Evolutionary conservation across 2,329 filamentous ascomycete species (phyloP), one percentile per base, ranked within the genome.

Genomic region (Colletotrichum tofieldiae): DNA sequence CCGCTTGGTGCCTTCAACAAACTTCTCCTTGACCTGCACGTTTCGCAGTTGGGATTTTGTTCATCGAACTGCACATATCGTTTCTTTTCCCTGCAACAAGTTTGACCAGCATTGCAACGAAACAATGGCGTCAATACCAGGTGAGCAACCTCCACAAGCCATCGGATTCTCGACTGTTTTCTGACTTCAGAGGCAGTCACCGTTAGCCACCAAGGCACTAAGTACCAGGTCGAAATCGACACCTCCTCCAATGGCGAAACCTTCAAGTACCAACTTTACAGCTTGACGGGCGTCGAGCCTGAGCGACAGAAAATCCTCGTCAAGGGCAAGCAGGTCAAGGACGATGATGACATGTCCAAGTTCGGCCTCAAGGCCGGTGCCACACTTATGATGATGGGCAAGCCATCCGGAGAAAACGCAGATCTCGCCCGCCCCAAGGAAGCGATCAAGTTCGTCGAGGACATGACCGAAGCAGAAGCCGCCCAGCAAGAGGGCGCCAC

Each of bases 351-450:
- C 72, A 91, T 99, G 82, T 91, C 91, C 75, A 93, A 92, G 78
- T 89, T 98, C 73, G 92, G 92, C 78, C 91, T 97, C 77, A 98
- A 98, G 87, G 86, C 93, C 43, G 93, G 93, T 68, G 94, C 97
- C 82, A 89, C 87, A 29, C 93, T 99, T 81, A 97, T 98, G 92
- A 97, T 99, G 93, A 94, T 99, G 89, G 97, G 97, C 47, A 96
- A 94, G 3, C 93, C 96, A 5, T 91, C 93, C 26, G 91, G 90
- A 18, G 91, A 89, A 62, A 88, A 88, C 52, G 85, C 83, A 43
- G 87, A 83, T 26, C 86, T 93, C 39, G 86, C 92, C 72, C 91
- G 93, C 64, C 96, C 96, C 41, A 93, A 93, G 79, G 93, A 97
- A 79, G 88, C 90, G 76, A 88, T 95, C 79, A 96, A 93, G 82